Conservation (phyloP, 2,329 filamentous ascomycete genomes). For the Pseudocercospora fijiensis region DNA sequence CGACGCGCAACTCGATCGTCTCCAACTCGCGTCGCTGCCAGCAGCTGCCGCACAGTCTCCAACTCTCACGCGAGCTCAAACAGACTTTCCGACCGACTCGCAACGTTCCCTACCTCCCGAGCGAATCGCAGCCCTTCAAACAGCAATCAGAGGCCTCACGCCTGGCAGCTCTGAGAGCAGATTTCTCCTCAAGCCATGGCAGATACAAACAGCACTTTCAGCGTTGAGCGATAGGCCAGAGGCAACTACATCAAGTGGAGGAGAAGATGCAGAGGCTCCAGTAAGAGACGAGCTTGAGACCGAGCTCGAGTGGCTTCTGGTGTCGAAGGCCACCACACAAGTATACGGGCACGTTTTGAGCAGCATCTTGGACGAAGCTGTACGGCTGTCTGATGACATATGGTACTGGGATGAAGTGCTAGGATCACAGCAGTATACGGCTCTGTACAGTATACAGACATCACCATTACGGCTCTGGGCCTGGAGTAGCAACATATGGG, state of each 20-base stretch:
- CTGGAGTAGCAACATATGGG: constrained; percentile 69
- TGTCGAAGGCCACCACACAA: constrained; percentile 90
- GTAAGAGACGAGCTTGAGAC: constrained; percentile 58
- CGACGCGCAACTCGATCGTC: constrained; percentile 58
- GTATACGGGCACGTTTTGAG: constrained; percentile 79
- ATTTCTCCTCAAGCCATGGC: constrained; percentile 24
- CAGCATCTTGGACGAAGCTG: constrained; percentile 76
- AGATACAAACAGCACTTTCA: constrained; percentile 16
- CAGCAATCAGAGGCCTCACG: constrained; percentile 33
- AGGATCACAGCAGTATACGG: constrained; percentile 73
- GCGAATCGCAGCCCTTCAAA: constrained; percentile 35
- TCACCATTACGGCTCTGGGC: constrained; percentile 73
- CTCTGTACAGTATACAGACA: constrained; percentile 81
- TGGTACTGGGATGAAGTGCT: constrained; percentile 95
- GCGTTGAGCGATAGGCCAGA: constrained; percentile 19
- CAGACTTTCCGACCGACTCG: constrained; percentile 6
- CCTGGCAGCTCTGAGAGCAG: constrained; percentile 29
- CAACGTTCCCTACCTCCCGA: constrained; percentile 24
- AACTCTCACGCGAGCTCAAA: constrained; percentile 12
- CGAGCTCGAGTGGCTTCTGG: constrained; percentile 85
- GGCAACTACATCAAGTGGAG: constrained; percentile 16
- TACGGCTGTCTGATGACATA: constrained; percentile 79
- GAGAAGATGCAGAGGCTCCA: constrained; percentile 14
- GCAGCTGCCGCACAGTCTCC: constrained; percentile 11
- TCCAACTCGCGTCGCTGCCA: constrained; percentile 49